A percentile compares a stretch with the other conserved stretches of the same genome.
Evolutionary conservation across 768 basidiomycete species (phyloP).

Genomic region (Candolleomyces aberdarensis): DNA sequence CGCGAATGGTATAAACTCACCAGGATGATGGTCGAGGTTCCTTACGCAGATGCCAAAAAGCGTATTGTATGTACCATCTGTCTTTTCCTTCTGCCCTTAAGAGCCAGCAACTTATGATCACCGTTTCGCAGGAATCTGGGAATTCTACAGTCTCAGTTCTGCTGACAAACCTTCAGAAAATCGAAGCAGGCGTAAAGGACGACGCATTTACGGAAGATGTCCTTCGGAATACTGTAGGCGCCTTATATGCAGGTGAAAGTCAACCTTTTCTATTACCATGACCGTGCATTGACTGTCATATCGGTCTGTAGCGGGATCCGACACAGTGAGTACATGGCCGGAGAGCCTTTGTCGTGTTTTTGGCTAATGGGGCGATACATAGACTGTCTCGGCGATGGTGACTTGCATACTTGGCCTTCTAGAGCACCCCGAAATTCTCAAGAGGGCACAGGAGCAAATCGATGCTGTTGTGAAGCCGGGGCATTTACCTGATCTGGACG

Average conservation of each 20-base stretch:
- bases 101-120: background rate
- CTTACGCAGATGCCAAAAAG: slow-evolving; percentile 29
- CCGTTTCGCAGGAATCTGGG: slow-evolving; percentile 11
- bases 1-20: slow-evolving; percentile 33
- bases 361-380: no score
- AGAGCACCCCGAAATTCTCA: slow-evolving; percentile 16
- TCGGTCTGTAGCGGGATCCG: slow-evolving; percentile 15
- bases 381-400: slow-evolving; percentile 9
- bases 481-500: slow-evolving; percentile 29
- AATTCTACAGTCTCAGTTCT: slow-evolving; percentile 14
- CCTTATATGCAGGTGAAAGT: slow-evolving; percentile 19
- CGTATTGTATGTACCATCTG: slow-evolving; percentile 23
- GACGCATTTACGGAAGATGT: slow-evolving; percentile 14
- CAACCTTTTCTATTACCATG: background rate
- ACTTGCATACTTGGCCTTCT: slow-evolving; percentile 12
- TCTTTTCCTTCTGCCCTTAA: background rate
- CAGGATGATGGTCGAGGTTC: slow-evolving; percentile 30
- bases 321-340: slow-evolving; percentile 12
- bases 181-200: slow-evolving; percentile 8
- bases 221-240: slow-evolving; percentile 19
- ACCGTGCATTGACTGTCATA: background rate
- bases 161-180: slow-evolving; percentile 11
- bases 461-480: slow-evolving; percentile 28
- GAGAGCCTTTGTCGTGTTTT: no score
- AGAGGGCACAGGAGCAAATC: slow-evolving; percentile 31